Evolutionary conservation across 2,329 filamentous ascomycete species (phyloP), one percentile per base, ranked within the genome.

Genomic region (Diplodia seriata): DNA sequence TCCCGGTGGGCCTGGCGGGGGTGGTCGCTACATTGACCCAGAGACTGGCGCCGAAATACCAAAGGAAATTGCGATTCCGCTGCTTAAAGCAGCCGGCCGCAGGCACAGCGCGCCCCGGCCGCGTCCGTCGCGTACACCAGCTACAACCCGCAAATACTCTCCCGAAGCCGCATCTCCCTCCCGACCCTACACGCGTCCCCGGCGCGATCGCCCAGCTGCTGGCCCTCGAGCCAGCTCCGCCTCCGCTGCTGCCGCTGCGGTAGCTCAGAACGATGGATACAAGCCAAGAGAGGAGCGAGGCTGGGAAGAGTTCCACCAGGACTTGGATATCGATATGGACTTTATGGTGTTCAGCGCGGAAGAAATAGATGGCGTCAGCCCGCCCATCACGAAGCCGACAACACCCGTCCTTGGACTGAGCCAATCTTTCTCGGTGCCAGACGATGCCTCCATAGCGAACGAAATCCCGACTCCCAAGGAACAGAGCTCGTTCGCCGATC

Each of bases 291-390:
- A 99, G 81, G 95, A 99, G 82, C 89, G 94, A 70, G 92, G 93
- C 64, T 99, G 94, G 93, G 94, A 97, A 75, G 95, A 99, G 77
- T 98, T 98, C 71, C 95, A 99, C 79, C 93, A 93, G 0, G 92
- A 97, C 74, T 87, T 99, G 64, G 94, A 98, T 81, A 93, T 97
- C 59, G 93, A 97, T 68, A 86, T 86, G 14, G 87, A 87, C 4
- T 90, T 97, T 71, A 88, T 90, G 72, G 84, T 97, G 2, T 94
- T 94, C 76, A 88, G 86, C 59, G 89, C 93, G 1, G 90, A 95
- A 70, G 92, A 97, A 71, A 90, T 98, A 7, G 94, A 98, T 76
- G 92, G 93, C 23, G 83, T 89, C 51, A 81, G 76, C 73, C 77
- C 77, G 33, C 72, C 76, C 23, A 78, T 79, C 18, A 77, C 84